phyloP scores from a whole-genome alignment of 202 grass and related monocot genomes.

The Carex arenaria region DNA sequence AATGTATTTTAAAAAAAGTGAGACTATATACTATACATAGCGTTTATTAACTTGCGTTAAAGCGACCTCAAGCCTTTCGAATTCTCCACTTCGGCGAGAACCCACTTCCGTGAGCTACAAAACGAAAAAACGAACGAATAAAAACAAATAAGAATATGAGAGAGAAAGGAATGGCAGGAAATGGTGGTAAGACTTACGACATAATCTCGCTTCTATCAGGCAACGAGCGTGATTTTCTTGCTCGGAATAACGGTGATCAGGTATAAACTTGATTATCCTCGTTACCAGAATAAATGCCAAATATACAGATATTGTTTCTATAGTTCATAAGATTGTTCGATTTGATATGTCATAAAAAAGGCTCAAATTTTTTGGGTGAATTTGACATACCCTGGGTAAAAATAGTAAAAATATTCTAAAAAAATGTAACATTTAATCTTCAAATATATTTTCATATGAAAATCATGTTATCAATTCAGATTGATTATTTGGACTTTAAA shows the following conservation, averaged over 20 bases:
- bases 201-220: conserved; percentile 40
- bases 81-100: neutral
- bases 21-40: too few relatives aligned
- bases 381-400: neutral
- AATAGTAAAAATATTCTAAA: too few relatives aligned
- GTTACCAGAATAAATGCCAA: neutral
- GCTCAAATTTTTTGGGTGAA: neutral
- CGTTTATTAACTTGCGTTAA: neutral
- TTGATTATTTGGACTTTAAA: too few relatives aligned
- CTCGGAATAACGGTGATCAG: conserved; percentile 71
- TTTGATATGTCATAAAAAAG: neutral
- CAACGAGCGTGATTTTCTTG: conserved; percentile 48
- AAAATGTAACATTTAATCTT: too few relatives aligned
- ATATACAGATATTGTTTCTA: too few relatives aligned
- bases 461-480: too few relatives aligned
- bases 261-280: conserved; percentile 8
- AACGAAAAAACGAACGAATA: neutral
- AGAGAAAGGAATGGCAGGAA: conserved; percentile 3
- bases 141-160: neutral
- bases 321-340: neutral
- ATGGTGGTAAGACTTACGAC: conserved; percentile 13
- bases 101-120: neutral
- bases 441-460: too few relatives aligned
- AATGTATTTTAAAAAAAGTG: too few relatives aligned
- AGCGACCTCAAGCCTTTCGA: neutral